Percentiles rank a stretch among this genome's conserved stretches.
phyloP scores from a whole-genome alignment of 2,329 filamentous ascomycete species.

The Diplodia corticola region DNA sequence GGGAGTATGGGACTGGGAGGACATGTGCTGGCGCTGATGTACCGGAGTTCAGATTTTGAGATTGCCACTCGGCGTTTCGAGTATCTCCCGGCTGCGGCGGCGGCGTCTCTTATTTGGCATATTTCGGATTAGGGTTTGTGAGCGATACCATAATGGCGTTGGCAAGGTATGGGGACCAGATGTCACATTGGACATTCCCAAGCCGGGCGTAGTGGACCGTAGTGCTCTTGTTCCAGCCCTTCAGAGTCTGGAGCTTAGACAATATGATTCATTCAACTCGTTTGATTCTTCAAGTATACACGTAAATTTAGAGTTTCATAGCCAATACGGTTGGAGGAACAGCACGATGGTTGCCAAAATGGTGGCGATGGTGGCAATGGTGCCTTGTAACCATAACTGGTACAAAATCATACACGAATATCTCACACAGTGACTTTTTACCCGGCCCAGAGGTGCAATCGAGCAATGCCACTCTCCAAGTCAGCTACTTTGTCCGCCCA shows the following conservation, averaged over 20 bases:
- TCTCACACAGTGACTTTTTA: not conserved
- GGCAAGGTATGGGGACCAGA: not conserved
- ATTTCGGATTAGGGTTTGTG: constrained; percentile 2
- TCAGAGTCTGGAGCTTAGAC: not conserved
- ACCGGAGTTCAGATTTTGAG: not conserved
- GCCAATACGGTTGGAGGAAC: not conserved
- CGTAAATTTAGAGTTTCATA: not conserved
- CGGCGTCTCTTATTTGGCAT: not conserved
- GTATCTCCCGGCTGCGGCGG: not conserved
- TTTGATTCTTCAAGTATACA: not conserved
- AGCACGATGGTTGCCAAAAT: not conserved
- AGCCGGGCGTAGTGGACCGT: constrained; percentile 2
- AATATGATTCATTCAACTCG: not conserved
- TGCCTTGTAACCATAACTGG: not conserved
- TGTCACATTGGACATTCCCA: not conserved
- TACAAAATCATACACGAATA: not conserved
- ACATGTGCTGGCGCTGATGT: not conserved
- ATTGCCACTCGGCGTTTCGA: not conserved
- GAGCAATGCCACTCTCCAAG: constrained; percentile 26
- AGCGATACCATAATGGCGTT: constrained; percentile 19
- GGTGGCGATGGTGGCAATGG: not conserved
- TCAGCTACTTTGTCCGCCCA: constrained; percentile 57
- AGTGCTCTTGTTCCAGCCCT: not conserved
- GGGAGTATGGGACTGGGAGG: constrained; percentile 5
- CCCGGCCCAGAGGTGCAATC: constrained; percentile 7